A percentile compares a stretch with the other conserved stretches of the same genome.
Conservation (phyloP, 1,284 basidiomycete species). For the Athelia sp. region DNA sequence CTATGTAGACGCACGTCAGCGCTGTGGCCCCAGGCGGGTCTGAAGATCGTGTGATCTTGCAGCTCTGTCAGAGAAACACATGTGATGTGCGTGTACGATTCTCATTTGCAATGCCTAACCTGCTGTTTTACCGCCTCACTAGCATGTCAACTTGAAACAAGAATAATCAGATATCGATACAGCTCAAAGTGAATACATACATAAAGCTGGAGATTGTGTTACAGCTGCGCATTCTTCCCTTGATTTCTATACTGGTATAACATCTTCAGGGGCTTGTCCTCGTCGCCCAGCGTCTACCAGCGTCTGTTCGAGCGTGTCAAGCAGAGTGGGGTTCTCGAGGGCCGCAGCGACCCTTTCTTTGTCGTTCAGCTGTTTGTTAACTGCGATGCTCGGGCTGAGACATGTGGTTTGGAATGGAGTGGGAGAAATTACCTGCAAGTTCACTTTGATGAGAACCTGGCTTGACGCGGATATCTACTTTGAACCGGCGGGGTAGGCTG, state of each 20-base stretch:
- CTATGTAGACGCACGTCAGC: no score
- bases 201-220: neutral
- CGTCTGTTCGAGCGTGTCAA: conserved; percentile 89
- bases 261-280: neutral
- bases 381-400: conserved; percentile 31
- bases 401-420: neutral
- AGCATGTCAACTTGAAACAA: no score
- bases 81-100: no score
- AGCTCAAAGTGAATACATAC: neutral
- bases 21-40: no score
- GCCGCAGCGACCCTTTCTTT: conserved; percentile 98
- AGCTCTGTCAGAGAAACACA: no score
- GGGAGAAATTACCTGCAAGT: conserved; percentile 56
- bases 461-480: conserved; percentile 92
- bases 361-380: conserved; percentile 99
- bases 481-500: conserved; percentile 88
- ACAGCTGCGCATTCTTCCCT: neutral
- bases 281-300: conserved; percentile 39
- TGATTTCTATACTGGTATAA: neutral
- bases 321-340: conserved; percentile 84
- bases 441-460: conserved; percentile 96
- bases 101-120: no score
- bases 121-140: no score
- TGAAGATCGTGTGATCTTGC: no score
- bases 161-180: no score